Conservation (phyloP, 306 rosid genomes). For the Inga leiocalycina region DNA sequence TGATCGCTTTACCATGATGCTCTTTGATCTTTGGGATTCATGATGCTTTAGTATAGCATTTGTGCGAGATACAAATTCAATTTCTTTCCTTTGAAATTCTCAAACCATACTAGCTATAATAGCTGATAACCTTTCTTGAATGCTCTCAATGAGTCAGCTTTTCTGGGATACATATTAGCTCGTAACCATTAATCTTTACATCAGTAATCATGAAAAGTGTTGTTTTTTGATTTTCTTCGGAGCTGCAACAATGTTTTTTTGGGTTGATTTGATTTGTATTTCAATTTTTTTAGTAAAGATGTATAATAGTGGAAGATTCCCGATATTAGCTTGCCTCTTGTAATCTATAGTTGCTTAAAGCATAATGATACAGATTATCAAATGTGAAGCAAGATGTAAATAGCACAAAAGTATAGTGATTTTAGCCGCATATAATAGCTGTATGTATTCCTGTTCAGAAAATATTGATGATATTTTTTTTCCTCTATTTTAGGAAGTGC, state of each 20-base stretch:
- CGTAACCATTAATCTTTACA: slow-evolving; percentile 9
- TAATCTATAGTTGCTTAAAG: neutral
- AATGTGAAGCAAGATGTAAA: slow-evolving; percentile 25
- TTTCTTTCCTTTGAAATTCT: slow-evolving; percentile 8
- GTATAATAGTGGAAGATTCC: slow-evolving; percentile 20
- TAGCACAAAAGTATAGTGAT: neutral
- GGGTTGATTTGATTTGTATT: slow-evolving; percentile 18
- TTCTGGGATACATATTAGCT: slow-evolving; percentile 12
- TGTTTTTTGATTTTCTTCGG: slow-evolving; percentile 15
- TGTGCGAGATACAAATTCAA: neutral
- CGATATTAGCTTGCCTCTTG: neutral
- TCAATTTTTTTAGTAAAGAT: neutral
- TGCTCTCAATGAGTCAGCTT: slow-evolving; percentile 3
- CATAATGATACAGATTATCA: neutral
- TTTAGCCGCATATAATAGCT: slow-evolving; percentile 9
- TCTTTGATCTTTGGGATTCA: slow-evolving; percentile 1
- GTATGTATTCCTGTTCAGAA: slow-evolving; percentile 15
- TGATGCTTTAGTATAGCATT: slow-evolving; percentile 11
- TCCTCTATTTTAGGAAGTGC: slow-evolving; percentile 52
- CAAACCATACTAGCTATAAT: neutral
- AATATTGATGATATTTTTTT: neutral
- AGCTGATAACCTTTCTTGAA: neutral
- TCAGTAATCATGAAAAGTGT: neutral
- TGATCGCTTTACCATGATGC: slow-evolving; percentile 2
- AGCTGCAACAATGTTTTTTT: neutral